phyloP scores from a whole-genome alignment of 495 filamentous ascomycete species.

The Delitschia confertaspora region DNA sequence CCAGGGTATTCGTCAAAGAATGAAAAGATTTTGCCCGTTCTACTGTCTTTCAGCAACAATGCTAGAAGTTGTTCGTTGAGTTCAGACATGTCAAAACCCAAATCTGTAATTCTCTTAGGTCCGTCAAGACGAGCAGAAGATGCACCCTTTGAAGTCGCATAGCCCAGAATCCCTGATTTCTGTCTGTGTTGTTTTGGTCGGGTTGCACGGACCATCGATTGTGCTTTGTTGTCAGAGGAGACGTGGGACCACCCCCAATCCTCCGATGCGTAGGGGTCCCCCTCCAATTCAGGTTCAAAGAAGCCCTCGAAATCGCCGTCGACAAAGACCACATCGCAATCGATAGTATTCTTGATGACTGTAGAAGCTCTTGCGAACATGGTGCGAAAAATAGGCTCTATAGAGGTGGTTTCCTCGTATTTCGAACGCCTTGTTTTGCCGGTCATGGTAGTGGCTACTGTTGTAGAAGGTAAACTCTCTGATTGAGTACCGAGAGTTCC shows the following conservation, averaged over 20 bases:
- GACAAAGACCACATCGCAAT: conserved; percentile 18
- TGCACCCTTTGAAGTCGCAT: conserved; percentile 8
- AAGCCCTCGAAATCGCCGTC: conserved; percentile 21
- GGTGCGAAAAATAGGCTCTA: conserved; percentile 16
- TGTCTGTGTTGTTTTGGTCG: conserved; percentile 8
- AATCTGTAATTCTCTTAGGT: not conserved
- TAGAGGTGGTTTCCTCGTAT: conserved; percentile 18
- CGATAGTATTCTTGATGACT: conserved; percentile 9
- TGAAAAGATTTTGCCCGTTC: conserved; percentile 16
- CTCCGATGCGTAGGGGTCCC: not conserved
- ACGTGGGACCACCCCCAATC: conserved; percentile 2
- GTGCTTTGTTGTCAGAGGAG: conserved; percentile 8
- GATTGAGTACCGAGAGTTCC: not conserved
- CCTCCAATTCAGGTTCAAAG: conserved; percentile 4
- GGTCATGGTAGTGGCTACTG: not conserved
- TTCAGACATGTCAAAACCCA: conserved; percentile 18
- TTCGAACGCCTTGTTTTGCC: conserved; percentile 6
- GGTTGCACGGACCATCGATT: conserved; percentile 2
- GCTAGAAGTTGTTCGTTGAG: conserved; percentile 11
- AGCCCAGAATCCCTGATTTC: conserved; percentile 15
- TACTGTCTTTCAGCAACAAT: conserved; percentile 13
- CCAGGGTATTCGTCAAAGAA: conserved; percentile 13
- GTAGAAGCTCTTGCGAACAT: conserved; percentile 17
- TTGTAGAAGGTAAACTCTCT: not conserved
- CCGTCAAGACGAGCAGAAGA: not conserved